Percentiles rank a stretch among this genome's conserved stretches.
Evolutionary conservation across 75 land plant genomes (phyloP).

Genomic region (Chamaecyparis obtusa): DNA sequence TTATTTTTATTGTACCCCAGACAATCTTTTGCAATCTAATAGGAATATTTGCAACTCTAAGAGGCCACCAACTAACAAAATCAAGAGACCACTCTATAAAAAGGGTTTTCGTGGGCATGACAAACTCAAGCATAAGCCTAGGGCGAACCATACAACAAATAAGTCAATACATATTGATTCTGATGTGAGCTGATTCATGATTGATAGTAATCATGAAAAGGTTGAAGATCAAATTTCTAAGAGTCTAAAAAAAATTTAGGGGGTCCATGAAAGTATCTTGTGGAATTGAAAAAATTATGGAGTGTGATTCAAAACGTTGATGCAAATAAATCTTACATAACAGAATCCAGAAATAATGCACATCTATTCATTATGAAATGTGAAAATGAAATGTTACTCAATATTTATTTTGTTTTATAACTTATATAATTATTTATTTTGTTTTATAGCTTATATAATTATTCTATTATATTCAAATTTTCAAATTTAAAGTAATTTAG

Average conservation of each 20-base stretch:
- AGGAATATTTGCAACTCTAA: constrained; percentile 22
- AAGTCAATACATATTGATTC: too few relatives aligned
- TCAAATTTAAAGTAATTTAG: neutral
- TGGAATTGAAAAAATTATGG: constrained; percentile 11
- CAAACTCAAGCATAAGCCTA: neutral
- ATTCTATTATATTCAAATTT: neutral
- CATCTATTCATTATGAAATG: too few relatives aligned
- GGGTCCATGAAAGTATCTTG: neutral
- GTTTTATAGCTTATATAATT: neutral
- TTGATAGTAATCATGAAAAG: constrained; percentile 12
- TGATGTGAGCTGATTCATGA: neutral
- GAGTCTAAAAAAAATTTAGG: neutral
- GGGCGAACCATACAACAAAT: too few relatives aligned
- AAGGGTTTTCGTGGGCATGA: neutral
- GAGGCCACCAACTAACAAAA: constrained; percentile 34
- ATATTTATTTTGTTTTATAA: too few relatives aligned
- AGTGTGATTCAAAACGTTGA: neutral
- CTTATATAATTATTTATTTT: neutral
- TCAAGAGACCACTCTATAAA: neutral
- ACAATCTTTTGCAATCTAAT: constrained; percentile 26
- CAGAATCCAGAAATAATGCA: too few relatives aligned
- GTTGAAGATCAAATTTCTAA: constrained; percentile 3
- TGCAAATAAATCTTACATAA: neutral
- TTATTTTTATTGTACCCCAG: too few relatives aligned
- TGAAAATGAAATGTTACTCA: neutral